Evolutionary conservation across 2,329 filamentous ascomycete species (phyloP), one percentile per base, ranked within the genome.

Genomic region (Beauveria asiatica): DNA sequence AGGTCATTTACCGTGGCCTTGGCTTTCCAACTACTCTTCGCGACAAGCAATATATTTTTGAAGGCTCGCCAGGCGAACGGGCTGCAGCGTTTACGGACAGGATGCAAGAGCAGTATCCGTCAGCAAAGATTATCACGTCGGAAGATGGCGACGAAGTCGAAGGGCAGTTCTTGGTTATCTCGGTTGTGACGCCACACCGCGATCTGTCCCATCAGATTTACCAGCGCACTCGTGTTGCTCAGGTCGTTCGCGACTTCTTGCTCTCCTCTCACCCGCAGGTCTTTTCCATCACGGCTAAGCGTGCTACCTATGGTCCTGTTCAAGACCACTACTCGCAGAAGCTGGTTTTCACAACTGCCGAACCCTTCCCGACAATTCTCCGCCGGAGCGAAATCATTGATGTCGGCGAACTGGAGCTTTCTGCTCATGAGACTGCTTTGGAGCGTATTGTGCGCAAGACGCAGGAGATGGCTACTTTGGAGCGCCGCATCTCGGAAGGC

Each of bases 391-490:
- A 97, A 74, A 89, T 97, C 62, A 75, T 95, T 16, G 78, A 83
- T 7, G 79, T 83, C 1, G 82, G 86, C 19, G 86, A 87, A 53
- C 72, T 91, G 19, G 80, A 80, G 11, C 78, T 97, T 27, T 83
- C 82, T 37, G 86, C 92, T 7, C 79, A 94, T 61, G 89, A 97
- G 73, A 92, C 91, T n/a, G 93, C 89, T 0, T 79, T 97, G 62
- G 93, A 97, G 71, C 86, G 93, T 17, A 93, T 94, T 37, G 87
- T 90, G 67, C 85, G 92, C 62, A 97, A 97, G 77, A 96, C 93
- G 1, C 84, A 90, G 61, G 93, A 97, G 73, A 83, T 97, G 76
- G 79, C 84, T 1, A 74, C 81, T 0, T 77, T 96, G 1, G 91
- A 96, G 70, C 90, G 87, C 70, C 85, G 86, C 54, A 79, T 93